Conservation (phyloP, 441 rosid genomes). For the Bruguiera hainesii region DNA sequence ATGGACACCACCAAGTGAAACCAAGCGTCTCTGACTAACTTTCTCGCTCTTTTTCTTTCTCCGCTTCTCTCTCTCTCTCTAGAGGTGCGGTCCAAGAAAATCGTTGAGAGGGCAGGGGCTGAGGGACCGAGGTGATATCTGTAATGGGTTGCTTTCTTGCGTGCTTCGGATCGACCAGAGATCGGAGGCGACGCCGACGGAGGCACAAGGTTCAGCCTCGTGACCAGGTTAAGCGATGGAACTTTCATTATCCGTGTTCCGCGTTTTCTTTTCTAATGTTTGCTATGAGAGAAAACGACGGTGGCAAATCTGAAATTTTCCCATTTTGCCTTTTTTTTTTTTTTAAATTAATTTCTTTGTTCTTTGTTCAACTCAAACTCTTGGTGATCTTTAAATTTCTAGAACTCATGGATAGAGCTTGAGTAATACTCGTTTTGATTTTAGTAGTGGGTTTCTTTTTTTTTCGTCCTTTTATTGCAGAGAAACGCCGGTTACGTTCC, state of each 20-base stretch:
- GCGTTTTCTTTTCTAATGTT: neutral
- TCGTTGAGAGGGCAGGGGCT: neutral
- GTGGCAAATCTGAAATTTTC: too few relatives aligned
- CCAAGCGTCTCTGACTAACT: too few relatives aligned
- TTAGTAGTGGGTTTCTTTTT: neutral
- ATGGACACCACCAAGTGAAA: too few relatives aligned
- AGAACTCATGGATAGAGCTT: neutral
- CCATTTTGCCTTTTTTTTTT: too few relatives aligned
- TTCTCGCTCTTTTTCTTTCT: too few relatives aligned
- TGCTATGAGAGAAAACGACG: too few relatives aligned
- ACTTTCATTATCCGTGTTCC: neutral
- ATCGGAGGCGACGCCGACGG: constrained; percentile 43
- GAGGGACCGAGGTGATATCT: neutral
- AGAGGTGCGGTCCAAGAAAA: too few relatives aligned
- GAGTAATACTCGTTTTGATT: neutral
- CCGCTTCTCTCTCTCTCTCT: neutral
- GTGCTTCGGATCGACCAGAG: constrained; percentile 78
- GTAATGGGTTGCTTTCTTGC: constrained; percentile 75
- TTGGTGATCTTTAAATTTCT: neutral
- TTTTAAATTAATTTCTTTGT: too few relatives aligned
- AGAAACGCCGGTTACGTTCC: constrained; percentile 19
- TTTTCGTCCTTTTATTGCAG: constrained; percentile 16
- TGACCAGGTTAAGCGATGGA: constrained; percentile 30
- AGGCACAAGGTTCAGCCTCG: constrained; percentile 42
- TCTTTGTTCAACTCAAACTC: neutral